phyloP scores from a whole-genome alignment of 441 rosid species.

The Euphorbia neoarborescens region DNA sequence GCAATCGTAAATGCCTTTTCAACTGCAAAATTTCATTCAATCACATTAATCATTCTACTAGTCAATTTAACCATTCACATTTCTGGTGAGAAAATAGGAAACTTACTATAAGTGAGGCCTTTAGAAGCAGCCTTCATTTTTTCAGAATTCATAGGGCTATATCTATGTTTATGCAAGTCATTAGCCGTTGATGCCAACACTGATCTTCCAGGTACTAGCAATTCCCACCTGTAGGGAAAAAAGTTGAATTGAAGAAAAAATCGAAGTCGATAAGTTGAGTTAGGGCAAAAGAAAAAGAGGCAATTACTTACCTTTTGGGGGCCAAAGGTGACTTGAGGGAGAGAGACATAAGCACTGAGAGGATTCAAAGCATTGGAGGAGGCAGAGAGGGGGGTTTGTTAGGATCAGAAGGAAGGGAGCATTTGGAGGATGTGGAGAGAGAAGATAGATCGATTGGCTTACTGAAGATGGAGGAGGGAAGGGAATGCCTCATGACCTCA shows the following conservation, averaged over 20 bases:
- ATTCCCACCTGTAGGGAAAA: constrained; percentile 51
- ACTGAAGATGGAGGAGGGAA: constrained; percentile 52
- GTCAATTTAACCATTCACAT: neutral
- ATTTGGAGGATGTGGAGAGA: constrained; percentile 60
- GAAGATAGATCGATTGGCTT: constrained; percentile 53
- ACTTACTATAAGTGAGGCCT: constrained; percentile 59
- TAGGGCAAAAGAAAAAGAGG: neutral
- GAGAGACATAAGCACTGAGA: constrained; percentile 61
- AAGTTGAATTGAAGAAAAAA: neutral
- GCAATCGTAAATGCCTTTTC: constrained; percentile 81
- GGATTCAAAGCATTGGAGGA: constrained; percentile 69
- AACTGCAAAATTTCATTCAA: constrained; percentile 31
- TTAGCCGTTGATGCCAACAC: constrained; percentile 72
- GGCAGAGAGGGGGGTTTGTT: constrained; percentile 20
- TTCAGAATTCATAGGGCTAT: constrained; percentile 48
- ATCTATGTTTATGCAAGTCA: constrained; percentile 54
- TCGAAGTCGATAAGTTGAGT: neutral
- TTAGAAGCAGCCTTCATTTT: constrained; percentile 78
- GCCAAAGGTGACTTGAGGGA: constrained; percentile 88
- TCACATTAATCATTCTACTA: neutral
- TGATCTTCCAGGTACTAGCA: constrained; percentile 47
- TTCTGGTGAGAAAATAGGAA: neutral
- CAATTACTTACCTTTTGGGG: constrained; percentile 75
- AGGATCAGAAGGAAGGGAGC: constrained; percentile 46
- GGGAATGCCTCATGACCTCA: constrained; percentile 71